Conservation (phyloP, 306 rosid species). For the Vigna radiata region DNA sequence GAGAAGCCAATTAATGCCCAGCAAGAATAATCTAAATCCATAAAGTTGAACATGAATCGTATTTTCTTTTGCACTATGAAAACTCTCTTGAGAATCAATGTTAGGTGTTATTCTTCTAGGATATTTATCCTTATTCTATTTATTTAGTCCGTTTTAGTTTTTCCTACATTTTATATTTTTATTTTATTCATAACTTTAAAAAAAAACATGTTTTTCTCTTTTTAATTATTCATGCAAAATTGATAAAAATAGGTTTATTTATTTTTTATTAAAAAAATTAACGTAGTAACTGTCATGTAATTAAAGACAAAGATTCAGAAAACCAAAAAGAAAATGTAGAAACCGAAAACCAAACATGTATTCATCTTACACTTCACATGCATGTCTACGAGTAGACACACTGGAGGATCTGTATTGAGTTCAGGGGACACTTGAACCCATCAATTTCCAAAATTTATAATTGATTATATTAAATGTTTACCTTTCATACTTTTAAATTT, state of each 20-base stretch:
- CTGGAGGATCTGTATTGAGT: too few species aligned
- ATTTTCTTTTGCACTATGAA: neutral
- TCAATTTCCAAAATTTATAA: too few species aligned
- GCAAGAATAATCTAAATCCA: neutral
- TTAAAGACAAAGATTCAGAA: neutral
- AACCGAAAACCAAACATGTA: neutral
- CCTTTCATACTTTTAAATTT: too few species aligned
- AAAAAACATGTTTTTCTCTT: too few species aligned
- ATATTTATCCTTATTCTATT: neutral
- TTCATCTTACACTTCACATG: neutral
- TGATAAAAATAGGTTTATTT: neutral
- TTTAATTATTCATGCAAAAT: neutral
- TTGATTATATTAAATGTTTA: too few species aligned
- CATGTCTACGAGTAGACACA: too few species aligned
- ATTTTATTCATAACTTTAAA: neutral
- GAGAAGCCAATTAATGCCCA: neutral
- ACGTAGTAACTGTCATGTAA: neutral
- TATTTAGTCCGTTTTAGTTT: neutral
- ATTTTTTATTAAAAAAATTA: neutral
- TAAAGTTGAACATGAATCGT: neutral
- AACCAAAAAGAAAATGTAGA: too few species aligned
- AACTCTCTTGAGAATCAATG: neutral
- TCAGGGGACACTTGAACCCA: too few species aligned
- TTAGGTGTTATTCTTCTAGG: neutral
- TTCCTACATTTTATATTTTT: neutral